These are phyloP conservation scores for Phytopythium mirpurense DNA, from an alignment of 352 stramenopile species.

Conservation along the genomic window DNA sequence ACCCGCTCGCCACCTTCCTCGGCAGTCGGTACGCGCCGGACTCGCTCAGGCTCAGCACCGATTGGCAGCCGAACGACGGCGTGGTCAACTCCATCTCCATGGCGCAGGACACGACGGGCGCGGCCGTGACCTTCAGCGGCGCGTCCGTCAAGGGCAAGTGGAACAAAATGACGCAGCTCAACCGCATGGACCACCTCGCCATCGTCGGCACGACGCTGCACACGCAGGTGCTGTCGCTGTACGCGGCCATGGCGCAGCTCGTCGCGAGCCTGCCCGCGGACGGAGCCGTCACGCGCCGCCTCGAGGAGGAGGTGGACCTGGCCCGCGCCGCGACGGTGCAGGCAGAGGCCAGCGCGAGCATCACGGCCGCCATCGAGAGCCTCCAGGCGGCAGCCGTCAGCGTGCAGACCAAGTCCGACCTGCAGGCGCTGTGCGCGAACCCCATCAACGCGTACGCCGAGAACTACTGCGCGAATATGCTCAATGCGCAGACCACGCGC, in stretches of 20 bases:
- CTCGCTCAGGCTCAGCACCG: constrained; percentile 18
- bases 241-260: constrained; percentile 24
- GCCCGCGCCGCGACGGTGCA: constrained; percentile 6
- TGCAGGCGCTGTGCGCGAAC: constrained; percentile 20
- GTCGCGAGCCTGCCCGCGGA: constrained; percentile 22
- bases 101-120: constrained; percentile 23
- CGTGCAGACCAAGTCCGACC: constrained; percentile 25
- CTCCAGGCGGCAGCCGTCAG: constrained; percentile 27
- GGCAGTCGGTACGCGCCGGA: constrained; percentile 28
- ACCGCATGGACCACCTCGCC: constrained; percentile 24
- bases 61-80: constrained; percentile 48
- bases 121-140: constrained; percentile 19
- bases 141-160: constrained; percentile 35
- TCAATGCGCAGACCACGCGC: constrained; percentile 13
- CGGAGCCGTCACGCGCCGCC: constrained; percentile 16
- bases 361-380: constrained; percentile 22
- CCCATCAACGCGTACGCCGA: constrained; percentile 25
- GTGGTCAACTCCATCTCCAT: constrained; percentile 43
- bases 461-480: constrained; percentile 25
- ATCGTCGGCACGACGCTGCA: constrained; percentile 39
- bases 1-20: constrained; percentile 29
- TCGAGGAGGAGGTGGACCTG: constrained; percentile 2
- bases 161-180: constrained; percentile 47
- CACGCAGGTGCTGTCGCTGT: constrained; percentile 34
- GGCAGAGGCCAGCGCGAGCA: constrained; percentile 11